Evolutionary conservation across 352 stramenopile genomes (phyloP), one percentile per base, ranked within the genome.

Genomic region (Phytopythium boreale): DNA sequence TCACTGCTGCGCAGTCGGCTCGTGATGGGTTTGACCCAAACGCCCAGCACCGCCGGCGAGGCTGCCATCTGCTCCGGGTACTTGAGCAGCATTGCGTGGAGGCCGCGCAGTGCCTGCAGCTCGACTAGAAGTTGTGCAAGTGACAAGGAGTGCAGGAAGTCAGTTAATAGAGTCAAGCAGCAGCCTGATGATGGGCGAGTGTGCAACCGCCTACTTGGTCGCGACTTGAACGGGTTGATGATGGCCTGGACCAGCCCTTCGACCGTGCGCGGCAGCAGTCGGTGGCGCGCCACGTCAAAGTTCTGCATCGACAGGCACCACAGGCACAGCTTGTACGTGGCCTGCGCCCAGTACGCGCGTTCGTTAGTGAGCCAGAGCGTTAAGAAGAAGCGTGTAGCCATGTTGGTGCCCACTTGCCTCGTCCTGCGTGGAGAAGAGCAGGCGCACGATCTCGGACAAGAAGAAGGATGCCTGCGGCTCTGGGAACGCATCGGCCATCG

Each of bases 191-290:
- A 22, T 34, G 34, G 10, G 10, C 34, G 17, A 50, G 15, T 49
- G 8, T 24, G 19, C 58, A 19, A 0, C 6, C 20, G 24, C n/a
- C 26, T 80, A 87, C 80, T 90, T 39, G 69, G 59, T 22, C 83
- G 79, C 0, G 83, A 88, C 68, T 88, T 79, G 62, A 92, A 90
- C 12, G 83, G 79, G 49, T 90, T 92, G 34, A 89, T 71, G 26
- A 90, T 82, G 10, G 83, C 83, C 44, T 89, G 83, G 11, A 92
- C 70, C 59, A 90, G 61, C 12, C 69, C 76, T 64, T 90, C 83
- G n/a, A 90, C 66, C 10, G 77, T 87, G 20, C 75, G 74, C 17
- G 72, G 68, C 12, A 92, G 61, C 11, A 81, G 76, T 5, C 72
- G 74, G 56, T 81, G 79, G n/a, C 74, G 74, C 43, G 72, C 63